phyloP scores from a whole-genome alignment of 257 asterid species.

The Mentha longifolia region DNA sequence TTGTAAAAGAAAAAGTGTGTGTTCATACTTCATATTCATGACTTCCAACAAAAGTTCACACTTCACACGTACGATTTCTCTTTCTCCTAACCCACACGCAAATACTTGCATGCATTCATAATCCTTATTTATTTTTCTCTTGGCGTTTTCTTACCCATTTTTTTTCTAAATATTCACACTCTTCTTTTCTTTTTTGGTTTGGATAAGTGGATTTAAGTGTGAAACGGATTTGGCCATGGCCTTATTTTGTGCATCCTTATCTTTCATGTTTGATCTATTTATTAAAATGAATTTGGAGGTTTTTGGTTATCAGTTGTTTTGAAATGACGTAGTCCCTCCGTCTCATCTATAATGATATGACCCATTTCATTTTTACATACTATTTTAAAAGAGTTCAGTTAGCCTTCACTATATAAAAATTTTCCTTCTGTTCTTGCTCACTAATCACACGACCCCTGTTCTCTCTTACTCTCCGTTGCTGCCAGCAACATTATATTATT shows the following conservation, averaged over 20 bases:
- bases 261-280: not conserved
- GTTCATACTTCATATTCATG: constrained; percentile 9
- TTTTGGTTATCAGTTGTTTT: not conserved
- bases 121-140: not conserved
- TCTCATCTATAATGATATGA: too few relatives aligned
- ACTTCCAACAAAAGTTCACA: not conserved
- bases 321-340: too few relatives aligned
- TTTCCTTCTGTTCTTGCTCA: too few relatives aligned
- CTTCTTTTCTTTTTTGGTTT: not conserved
- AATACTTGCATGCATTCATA: constrained; percentile 5
- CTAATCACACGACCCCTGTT: too few relatives aligned
- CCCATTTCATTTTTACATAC: too few relatives aligned
- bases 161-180: constrained; percentile 33
- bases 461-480: too few relatives aligned
- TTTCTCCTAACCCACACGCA: constrained; percentile 40
- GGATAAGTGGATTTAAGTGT: not conserved
- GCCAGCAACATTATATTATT: too few relatives aligned
- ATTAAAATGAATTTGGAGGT: not conserved
- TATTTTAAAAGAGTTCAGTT: too few relatives aligned
- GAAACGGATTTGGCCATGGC: constrained; percentile 6
- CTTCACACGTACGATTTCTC: constrained; percentile 23
- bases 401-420: too few relatives aligned
- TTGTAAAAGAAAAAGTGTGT: not conserved
- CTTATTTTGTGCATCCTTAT: not conserved
- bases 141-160: not conserved